Base-by-base conservation (phyloP, 2,329 filamentous ascomycete species). In the Penicillium polonicum region DNA sequence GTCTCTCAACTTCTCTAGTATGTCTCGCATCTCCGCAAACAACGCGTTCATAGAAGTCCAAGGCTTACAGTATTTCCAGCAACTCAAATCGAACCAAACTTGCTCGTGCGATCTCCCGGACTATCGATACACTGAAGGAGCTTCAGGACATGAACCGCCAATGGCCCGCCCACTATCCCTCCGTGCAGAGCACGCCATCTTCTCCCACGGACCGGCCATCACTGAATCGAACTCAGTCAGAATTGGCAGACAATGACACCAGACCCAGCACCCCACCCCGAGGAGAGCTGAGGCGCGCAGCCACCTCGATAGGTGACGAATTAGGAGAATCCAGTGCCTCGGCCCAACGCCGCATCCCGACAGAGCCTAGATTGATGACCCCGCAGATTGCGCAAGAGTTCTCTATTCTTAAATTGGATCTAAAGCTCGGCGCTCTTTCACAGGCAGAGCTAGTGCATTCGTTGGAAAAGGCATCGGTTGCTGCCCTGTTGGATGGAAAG, bases 81-180 rank as follows among this genome's bases (percentile, higher is more conserved):
- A 97, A 97, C 75, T 86, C 91, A 69, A 96, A 97, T 73, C 87
- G 92, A 58, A 90, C 88, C 6, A 86, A 90, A 33, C 85, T 99
- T n/a, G 91, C 86, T 43, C 88, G 92, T 59, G 89, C 92, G 15
- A 97, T 99, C 71, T 90, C 88, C 69, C 86, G 87, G 65, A 93
- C 92, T 9, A 85, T 97, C 57, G 91, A 97, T 59, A 85, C 91
- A 2, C 78, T 99, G 63, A 88, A 89, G 73, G 86, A 85, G 59
- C 83, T 99, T 57, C 92, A 96, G 74, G 84, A 92, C 61, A 94
- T 91, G 83, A 99, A 99, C 70, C 80, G 88, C 15, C 85, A 87
- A 70, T 97, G 94, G 94, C 94, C 94, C 1, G 93, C 92, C 33
- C 90, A 95, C 72, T 99, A 99, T 73, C 94, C 94, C 52, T 91